Evolutionary conservation across 2,329 filamentous ascomycete species (phyloP), one percentile per base, ranked within the genome.

Genomic region (Fusarium pseudograminearum): DNA sequence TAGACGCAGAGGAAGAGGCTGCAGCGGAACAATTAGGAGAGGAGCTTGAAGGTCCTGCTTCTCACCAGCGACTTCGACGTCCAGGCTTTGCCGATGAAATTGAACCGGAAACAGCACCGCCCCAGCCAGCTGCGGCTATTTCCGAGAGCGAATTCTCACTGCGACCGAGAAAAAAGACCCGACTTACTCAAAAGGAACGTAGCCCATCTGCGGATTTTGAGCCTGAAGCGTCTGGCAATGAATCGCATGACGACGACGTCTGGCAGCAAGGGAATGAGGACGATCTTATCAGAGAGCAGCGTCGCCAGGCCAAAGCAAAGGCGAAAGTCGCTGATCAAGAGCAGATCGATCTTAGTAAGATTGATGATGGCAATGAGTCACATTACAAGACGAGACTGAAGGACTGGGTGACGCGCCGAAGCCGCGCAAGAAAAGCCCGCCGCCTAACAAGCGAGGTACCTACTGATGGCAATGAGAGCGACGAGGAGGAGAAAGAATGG

Each of bases 281-380:
- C 22, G 80, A 81, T 50, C 58, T 80, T 5, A 73, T 81, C 31
- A 78, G 80, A 8, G 75, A 80, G 24, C 74, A 80, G 60, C 77
- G 76, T 8, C 79, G 79, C n/a, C 85, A 83, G 63, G 83, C 80
- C 34, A 79, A 81, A 61, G 78, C 78, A 20, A 84, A 79, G 73
- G 78, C 71, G 45, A 77, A 73, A 24, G 71, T 73, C 10, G 65
- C 72, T 3, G 80, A 80, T 15, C 79, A 81, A 26, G 80, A 78
- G 8, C 80, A 81, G 53, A 74, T 87, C 14, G 84, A 88, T 70
- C 74, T 89, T 22, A 85, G 82, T 69, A 80, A 84, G 57, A 84
- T 98, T 22, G 96, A 99, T 74, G 96, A 99, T 78, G 97, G 96
- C 1, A 91, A 97, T 63, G 94, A 98, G 77, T 82, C 85, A 1